Conservation (phyloP, 441 rosid genomes). For the Erodium chrysanthum region DNA sequence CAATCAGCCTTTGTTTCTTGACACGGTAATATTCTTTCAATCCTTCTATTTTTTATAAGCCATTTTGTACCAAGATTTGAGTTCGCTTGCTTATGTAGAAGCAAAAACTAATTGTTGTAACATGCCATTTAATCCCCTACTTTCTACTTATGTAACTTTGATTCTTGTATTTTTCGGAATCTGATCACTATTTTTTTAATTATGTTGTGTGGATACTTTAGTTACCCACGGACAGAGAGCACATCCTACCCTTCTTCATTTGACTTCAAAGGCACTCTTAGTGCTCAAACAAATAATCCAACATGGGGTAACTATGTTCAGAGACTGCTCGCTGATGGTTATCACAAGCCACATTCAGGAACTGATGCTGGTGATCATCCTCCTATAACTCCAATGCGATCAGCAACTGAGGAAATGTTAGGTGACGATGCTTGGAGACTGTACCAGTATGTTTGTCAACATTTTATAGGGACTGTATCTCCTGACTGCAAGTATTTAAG, state of each 20-base stretch:
- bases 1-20: conserved; percentile 64
- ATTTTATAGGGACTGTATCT: conserved; percentile 80
- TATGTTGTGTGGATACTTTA: conserved; percentile 20
- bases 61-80: too few relatives aligned
- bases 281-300: conserved; percentile 46
- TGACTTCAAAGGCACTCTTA: conserved; percentile 69
- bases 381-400: conserved; percentile 79
- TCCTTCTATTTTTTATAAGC: too few relatives aligned
- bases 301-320: conserved; percentile 48
- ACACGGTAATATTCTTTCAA: conserved; percentile 57
- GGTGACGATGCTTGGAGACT: conserved; percentile 86
- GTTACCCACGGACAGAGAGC: conserved; percentile 94
- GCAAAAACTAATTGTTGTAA: not conserved
- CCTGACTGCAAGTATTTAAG: conserved; percentile 80
- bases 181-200: not conserved
- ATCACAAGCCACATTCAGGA: conserved; percentile 59
- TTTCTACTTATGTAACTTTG: not conserved
- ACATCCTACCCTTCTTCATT: conserved; percentile 91
- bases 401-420: conserved; percentile 60
- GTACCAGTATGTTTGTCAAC: conserved; percentile 83
- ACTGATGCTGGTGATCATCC: conserved; percentile 94
- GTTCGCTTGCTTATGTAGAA: too few relatives aligned
- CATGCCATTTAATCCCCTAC: not conserved
- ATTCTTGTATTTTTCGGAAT: conserved; percentile 3
- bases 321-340: conserved; percentile 55